phyloP scores from a whole-genome alignment of 2,329 filamentous ascomycete genomes.

The Orbilia oligospora region DNA sequence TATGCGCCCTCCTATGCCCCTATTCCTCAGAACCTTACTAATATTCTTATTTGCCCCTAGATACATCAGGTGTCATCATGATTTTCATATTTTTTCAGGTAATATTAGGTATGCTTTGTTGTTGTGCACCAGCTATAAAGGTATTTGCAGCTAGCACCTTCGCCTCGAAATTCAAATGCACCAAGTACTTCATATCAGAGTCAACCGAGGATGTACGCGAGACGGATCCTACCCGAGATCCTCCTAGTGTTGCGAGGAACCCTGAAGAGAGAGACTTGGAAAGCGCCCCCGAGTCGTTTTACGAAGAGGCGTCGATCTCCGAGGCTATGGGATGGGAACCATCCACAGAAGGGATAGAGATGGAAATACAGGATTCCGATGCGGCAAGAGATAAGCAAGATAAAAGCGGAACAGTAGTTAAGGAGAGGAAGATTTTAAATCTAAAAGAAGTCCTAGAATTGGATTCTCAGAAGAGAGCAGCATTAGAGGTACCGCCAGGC shows the following conservation, averaged over 20 bases:
- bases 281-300: constrained; percentile 9
- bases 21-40: not conserved
- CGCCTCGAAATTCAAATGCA: constrained; percentile 35
- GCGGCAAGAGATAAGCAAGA: not conserved
- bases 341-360: constrained; percentile 12
- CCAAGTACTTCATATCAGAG: constrained; percentile 23
- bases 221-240: constrained; percentile 12
- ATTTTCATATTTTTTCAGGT: constrained; percentile 36
- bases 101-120: constrained; percentile 31
- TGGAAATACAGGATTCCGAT: not conserved
- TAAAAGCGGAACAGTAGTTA: constrained; percentile 6
- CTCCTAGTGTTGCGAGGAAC: not conserved
- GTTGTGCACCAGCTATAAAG: constrained; percentile 32
- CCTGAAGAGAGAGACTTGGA: constrained; percentile 7
- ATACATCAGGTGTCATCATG: constrained; percentile 16
- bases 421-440: constrained; percentile 7
- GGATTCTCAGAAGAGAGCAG: not conserved
- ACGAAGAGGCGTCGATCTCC: constrained; percentile 7
- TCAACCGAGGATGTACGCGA: constrained; percentile 24
- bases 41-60: not conserved
- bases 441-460: constrained; percentile 5
- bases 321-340: constrained; percentile 8
- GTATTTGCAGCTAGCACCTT: constrained; percentile 14
- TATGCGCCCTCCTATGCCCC: not conserved
- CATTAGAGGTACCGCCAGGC: not conserved